These are phyloP conservation scores for Mollisiaceae sp. DNA, from an alignment of 2,329 filamentous ascomycete species.

Conservation along the genomic window DNA sequence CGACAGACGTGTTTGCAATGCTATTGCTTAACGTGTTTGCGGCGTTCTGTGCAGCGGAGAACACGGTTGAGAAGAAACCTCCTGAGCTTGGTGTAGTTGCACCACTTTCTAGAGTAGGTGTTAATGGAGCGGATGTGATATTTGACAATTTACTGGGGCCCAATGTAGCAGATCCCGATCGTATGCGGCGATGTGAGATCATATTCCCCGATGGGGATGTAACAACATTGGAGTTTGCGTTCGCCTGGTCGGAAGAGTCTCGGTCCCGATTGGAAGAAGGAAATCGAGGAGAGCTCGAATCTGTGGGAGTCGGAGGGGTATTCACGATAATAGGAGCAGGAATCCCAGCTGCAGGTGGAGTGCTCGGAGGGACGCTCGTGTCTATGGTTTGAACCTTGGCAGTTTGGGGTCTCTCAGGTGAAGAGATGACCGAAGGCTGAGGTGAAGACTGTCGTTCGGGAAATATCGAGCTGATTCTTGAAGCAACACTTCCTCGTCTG, in stretches of 20 bases:
- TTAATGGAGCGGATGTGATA: constrained; percentile 72
- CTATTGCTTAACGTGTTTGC: constrained; percentile 76
- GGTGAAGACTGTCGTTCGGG: constrained; percentile 36
- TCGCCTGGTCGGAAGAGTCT: constrained; percentile 36
- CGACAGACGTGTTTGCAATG: constrained; percentile 68
- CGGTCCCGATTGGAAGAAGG: constrained; percentile 32
- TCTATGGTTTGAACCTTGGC: constrained; percentile 38
- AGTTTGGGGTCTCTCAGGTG: constrained; percentile 38
- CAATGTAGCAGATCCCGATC: constrained; percentile 57
- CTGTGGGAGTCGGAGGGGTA: constrained; percentile 68
- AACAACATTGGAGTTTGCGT: constrained; percentile 54
- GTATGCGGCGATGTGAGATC: constrained; percentile 72
- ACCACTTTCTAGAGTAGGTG: constrained; percentile 75
- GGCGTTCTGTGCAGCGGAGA: constrained; percentile 92
- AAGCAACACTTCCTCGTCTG: constrained; percentile 39
- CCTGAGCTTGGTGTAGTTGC: constrained; percentile 54
- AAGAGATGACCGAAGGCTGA: constrained; percentile 30
- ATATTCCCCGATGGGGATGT: constrained; percentile 70
- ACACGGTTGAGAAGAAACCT: constrained; percentile 92
- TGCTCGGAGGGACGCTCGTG: constrained; percentile 37
- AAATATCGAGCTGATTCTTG: constrained; percentile 40
- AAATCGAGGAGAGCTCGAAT: constrained; percentile 44
- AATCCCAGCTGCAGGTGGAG: constrained; percentile 39
- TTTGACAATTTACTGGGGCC: constrained; percentile 86
- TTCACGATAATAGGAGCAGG: constrained; percentile 62